These are phyloP conservation scores for Zizania latifolia DNA, from an alignment of 176 grass and related monocot genomes.

Conservation along the genomic window DNA sequence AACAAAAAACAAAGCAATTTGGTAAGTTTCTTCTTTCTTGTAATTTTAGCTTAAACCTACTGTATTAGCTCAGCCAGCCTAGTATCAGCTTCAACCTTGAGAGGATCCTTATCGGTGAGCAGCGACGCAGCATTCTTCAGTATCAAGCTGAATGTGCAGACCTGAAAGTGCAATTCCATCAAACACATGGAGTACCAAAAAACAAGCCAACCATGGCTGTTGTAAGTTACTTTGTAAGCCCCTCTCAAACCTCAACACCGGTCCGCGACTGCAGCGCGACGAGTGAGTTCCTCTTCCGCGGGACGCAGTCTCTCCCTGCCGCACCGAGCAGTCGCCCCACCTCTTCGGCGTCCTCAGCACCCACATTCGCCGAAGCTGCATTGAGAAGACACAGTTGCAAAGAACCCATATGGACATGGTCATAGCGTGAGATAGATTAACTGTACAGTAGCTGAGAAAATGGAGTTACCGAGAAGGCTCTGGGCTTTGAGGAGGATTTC, in stretches of 20 bases:
- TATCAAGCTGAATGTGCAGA: slow-evolving; percentile 87
- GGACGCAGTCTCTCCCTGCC: slow-evolving; percentile 75
- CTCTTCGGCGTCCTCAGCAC: slow-evolving; percentile 43
- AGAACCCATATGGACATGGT: not conserved
- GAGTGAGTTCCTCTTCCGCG: slow-evolving; percentile 65
- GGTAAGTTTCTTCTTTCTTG: not conserved
- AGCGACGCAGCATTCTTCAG: slow-evolving; percentile 86
- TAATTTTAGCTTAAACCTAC: slow-evolving; percentile 27
- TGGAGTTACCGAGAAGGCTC: slow-evolving; percentile 41
- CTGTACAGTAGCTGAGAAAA: not conserved
- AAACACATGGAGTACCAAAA: slow-evolving; percentile 21
- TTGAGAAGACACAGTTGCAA: not conserved
- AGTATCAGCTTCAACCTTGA: slow-evolving; percentile 69
- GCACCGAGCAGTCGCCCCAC: slow-evolving; percentile 43
- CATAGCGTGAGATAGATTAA: not conserved
- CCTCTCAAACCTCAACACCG: slow-evolving; percentile 63
- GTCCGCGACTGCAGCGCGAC: slow-evolving; percentile 71
- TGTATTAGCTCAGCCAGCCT: slow-evolving; percentile 60
- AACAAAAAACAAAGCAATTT: not conserved
- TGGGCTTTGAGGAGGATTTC: slow-evolving; percentile 58
- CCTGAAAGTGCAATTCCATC: slow-evolving; percentile 46
- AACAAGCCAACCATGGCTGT: not conserved
- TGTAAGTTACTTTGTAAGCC: not conserved
- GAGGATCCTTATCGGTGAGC: slow-evolving; percentile 63
- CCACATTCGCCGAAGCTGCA: slow-evolving; percentile 40